Base-by-base conservation (phyloP, 768 basidiomycete genomes). In the Lactarius akahatsu region DNA sequence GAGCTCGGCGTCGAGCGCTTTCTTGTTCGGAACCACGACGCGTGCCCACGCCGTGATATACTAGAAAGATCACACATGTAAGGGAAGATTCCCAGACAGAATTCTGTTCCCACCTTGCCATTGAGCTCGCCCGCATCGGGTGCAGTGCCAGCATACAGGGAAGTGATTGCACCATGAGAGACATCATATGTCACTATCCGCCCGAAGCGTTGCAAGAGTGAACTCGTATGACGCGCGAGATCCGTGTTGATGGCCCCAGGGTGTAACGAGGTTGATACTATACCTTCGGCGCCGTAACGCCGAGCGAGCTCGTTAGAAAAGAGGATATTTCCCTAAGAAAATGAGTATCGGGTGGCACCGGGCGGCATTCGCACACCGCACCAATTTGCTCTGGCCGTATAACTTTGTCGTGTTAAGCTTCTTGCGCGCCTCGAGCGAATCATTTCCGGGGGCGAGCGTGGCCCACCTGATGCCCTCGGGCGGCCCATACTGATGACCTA, bases 281-380 rank as follows among this genome's bases (percentile, higher is more conserved):
- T 69, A 54, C 47, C 47, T 5, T 72, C 65, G 52, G 65, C 70
- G 2, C 68, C 72, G 57, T 73, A 72, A 38, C 72, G 69, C 18
- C 71, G 55, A 1, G 71, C 74, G 40, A 77, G 68, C 58, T 74
- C 74, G 34, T 70, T 70, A 4, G 74, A 66, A 43, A 73, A 62
- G 32, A 76, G 55, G 13, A 76, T 67, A 54, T 73, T 76, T 0
- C 68, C 68, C 70, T 71, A 28, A 20, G 23, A n/a, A 11, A 26
- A 54, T 43, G 3, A 57, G 57, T 15, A 28, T 11, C 3, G 8
- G 3, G n/a, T 54, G 7, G 18, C 40, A 23, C 41, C 15, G 8
- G 34, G 40, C 20, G 55, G 36, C 7, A 56, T 40, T 34, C 5
- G 13, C 18, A 8, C 4, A 43, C 50, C 26, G 36, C 52, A 69